Conservation (phyloP, 768 basidiomycete genomes). For the Tremella yokohamensis region DNA sequence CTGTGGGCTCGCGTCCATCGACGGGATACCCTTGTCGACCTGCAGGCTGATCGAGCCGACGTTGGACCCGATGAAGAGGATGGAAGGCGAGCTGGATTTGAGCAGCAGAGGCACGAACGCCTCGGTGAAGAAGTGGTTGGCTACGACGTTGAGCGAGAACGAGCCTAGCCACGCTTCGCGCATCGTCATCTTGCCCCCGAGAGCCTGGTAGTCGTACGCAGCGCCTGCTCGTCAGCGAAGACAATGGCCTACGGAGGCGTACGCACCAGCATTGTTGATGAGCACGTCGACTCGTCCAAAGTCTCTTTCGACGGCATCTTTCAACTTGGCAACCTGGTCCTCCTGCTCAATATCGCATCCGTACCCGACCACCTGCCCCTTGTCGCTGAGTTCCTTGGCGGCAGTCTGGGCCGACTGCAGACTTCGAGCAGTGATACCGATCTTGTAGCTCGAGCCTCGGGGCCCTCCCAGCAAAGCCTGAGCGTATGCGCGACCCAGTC, state of each 20-base stretch:
- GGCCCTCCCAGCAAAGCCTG: too few species aligned
- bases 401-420: too few species aligned
- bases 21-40: not conserved
- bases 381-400: too few species aligned
- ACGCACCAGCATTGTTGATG: conserved; percentile 28
- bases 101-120: not conserved
- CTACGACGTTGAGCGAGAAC: not conserved
- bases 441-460: too few species aligned
- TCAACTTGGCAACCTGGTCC: too few species aligned
- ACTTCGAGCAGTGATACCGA: too few species aligned
- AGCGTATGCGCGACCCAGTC: too few species aligned
- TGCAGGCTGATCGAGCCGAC: too few species aligned
- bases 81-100: not conserved
- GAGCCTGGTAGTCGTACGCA: not conserved
- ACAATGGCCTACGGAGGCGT: not conserved
- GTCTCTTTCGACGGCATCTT: not conserved
- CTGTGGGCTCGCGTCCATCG: conserved; percentile 10
- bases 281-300: conserved; percentile 21
- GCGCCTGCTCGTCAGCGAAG: too few species aligned
- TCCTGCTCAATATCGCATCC: too few species aligned
- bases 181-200: not conserved
- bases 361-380: too few species aligned
- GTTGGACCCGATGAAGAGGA: not conserved
- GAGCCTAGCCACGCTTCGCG: not conserved
- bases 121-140: too few species aligned